Base-by-base conservation (phyloP, 1,139 yeast species). In the Protomyces inundatus region DNA sequence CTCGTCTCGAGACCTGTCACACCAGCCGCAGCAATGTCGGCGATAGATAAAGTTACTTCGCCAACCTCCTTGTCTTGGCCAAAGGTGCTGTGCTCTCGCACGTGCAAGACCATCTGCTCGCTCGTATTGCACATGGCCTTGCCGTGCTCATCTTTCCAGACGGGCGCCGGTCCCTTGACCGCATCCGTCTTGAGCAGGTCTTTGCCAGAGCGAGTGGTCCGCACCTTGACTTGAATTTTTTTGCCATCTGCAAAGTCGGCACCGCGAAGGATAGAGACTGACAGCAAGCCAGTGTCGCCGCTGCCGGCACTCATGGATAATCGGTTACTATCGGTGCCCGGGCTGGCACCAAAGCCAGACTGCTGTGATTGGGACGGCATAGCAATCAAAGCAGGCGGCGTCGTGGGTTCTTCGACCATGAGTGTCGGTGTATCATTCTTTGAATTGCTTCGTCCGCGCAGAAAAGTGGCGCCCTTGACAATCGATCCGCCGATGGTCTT, bases 41-140 rank as follows among this genome's bases (percentile, higher is more conserved):
- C 48, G 1, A 77, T 63, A 4, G 69, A 66, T 30, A 77, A 60
- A 1, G 73, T 64, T 4, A 83, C 84, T 61, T 79, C 80, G 14
- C 88, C 96, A 58, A 90, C 68, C 62, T 83, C 87, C 54, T 79
- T 79, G 68, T 83, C 85, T 71, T 87, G 85, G 53, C 96, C 93
- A 70, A 91, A 81, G 3, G 84, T 81, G 73, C 88, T 95, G 72
- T 84, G 87, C 59, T 86, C 85, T 30, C 23, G n/a, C 30, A 42
- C 48, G 9, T 50, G 54, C n/a, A 50, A 4, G 16, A 50, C 37
- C 16, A 50, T 9, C 35, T 10, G 37, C 3, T 50, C 48, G 32
- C 32, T 32, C 14, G 16, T 33, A 37, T 9, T 16, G 54, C 37
- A 34, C 14, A 32, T 34, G 36, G 37, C 35, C 23, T 33, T 33